Conservation (phyloP, 495 filamentous ascomycete species). For the Aspergillus asperescens region DNA sequence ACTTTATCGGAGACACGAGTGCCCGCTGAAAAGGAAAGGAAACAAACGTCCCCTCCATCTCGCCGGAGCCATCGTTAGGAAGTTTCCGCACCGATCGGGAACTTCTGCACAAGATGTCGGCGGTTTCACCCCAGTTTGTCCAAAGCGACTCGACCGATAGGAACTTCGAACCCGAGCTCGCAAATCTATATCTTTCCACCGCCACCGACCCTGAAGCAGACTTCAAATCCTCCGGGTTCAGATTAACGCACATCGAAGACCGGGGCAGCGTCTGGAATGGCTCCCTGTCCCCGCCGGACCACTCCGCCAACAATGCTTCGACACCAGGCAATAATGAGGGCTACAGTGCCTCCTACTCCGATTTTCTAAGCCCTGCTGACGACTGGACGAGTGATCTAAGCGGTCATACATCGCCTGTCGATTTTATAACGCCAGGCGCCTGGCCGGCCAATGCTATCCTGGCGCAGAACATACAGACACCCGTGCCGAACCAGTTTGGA, state of each 20-base stretch:
- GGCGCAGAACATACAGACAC: not conserved
- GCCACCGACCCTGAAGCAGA: constrained; percentile 37
- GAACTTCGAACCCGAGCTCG: constrained; percentile 9
- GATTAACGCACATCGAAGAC: constrained; percentile 27
- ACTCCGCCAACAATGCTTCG: constrained; percentile 2
- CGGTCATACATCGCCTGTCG: constrained; percentile 18
- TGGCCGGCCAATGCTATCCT: constrained; percentile 12
- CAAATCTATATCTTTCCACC: constrained; percentile 39
- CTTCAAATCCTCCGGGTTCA: constrained; percentile 34
- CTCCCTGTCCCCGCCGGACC: constrained; percentile 10
- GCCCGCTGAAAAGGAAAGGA: not conserved
- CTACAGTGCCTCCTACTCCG: constrained; percentile 16
- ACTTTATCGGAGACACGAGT: not conserved
- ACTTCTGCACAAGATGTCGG: constrained; percentile 17
- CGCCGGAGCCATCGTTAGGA: not conserved
- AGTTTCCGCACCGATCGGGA: not conserved
- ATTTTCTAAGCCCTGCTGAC: constrained; percentile 22
- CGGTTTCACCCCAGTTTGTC: constrained; percentile 26
- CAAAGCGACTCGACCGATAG: constrained; percentile 19
- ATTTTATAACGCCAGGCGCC: constrained; percentile 8
- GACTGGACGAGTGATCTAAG: constrained; percentile 20
- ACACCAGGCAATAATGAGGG: constrained; percentile 4
- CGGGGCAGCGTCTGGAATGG: constrained; percentile 13
- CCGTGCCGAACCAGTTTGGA: not conserved
- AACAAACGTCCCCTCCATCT: not conserved